A percentile compares a stretch with the other conserved stretches of the same genome.
These are phyloP conservation scores for Coemansia sp. DNA, from an alignment of 192 early-diverging fungal species.

Conservation along the genomic window DNA sequence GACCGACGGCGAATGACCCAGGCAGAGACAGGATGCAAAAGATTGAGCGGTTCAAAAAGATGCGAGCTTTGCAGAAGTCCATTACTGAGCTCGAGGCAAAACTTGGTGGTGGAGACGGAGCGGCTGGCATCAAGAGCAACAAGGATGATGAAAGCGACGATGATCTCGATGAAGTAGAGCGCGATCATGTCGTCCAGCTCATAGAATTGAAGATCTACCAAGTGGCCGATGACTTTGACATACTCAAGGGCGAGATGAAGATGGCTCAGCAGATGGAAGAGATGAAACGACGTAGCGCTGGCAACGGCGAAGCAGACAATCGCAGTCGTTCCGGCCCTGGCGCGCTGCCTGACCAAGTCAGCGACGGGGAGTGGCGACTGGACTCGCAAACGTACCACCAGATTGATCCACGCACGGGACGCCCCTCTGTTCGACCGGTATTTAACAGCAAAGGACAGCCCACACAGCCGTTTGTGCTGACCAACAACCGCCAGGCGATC, in stretches of 20 bases:
- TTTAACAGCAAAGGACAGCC: constrained; percentile 55
- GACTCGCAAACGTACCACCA: constrained; percentile 57
- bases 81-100: constrained; percentile 79
- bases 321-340: constrained; percentile 6
- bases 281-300: constrained; percentile 38
- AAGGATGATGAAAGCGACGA: constrained; percentile 50
- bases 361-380: constrained; percentile 45
- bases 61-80: constrained; percentile 72
- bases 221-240: constrained; percentile 67
- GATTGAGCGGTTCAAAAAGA: constrained; percentile 57
- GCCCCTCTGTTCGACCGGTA: constrained; percentile 13
- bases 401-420: constrained; percentile 22
- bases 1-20: neutral
- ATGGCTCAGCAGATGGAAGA: constrained; percentile 77
- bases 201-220: constrained; percentile 75
- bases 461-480: constrained; percentile 88
- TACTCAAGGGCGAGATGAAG: constrained; percentile 77
- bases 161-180: constrained; percentile 74
- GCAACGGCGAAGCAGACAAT: constrained; percentile 10
- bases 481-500: constrained; percentile 71
- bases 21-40: constrained; percentile 34
- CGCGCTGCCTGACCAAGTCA: constrained; percentile 1
- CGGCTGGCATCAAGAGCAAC: neutral
- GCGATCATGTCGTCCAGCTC: constrained; percentile 72
- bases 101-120: constrained; percentile 44